Percentiles rank a stretch among this genome's conserved stretches.
Conservation (phyloP, 768 basidiomycete genomes). For the Coprinopsis strossmayeri region DNA sequence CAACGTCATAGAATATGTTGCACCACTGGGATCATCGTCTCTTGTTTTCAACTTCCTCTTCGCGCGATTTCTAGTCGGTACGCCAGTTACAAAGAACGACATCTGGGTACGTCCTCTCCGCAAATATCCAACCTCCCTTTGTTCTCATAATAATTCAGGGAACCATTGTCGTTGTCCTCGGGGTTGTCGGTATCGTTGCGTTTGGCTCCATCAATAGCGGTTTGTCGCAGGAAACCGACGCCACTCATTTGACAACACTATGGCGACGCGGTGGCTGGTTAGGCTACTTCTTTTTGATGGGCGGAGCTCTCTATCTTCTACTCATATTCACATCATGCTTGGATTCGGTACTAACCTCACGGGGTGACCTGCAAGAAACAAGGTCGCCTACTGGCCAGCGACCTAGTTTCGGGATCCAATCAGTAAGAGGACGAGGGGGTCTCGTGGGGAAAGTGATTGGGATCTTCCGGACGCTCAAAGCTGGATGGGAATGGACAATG, state of each 20-base stretch:
- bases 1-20: conserved; percentile 91
- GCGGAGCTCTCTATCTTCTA: conserved; percentile 56
- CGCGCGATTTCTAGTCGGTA: conserved; percentile 82
- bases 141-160: conserved; percentile 46
- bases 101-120: conserved; percentile 54
- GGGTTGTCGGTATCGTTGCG: conserved; percentile 83
- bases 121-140: not conserved
- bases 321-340: conserved; percentile 67
- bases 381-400: conserved; percentile 38
- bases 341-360: conserved; percentile 63
- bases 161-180: conserved; percentile 74
- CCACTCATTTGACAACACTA: conserved; percentile 67
- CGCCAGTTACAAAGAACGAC: conserved; percentile 77
- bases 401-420: conserved; percentile 11
- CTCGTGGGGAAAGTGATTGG: conserved; percentile 17
- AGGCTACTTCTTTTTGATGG: conserved; percentile 80
- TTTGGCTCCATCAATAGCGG: conserved; percentile 84
- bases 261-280: conserved; percentile 91
- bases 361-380: conserved; percentile 57
- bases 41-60: conserved; percentile 97
- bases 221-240: conserved; percentile 65
- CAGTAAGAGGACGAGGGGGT: conserved; percentile 7
- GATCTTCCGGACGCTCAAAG: conserved; percentile 21
- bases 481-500: conserved; percentile 41
- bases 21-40: conserved; percentile 88